Conservation (phyloP, 2,329 filamentous ascomycete species). For the Hymenoscyphus fraxineus region DNA sequence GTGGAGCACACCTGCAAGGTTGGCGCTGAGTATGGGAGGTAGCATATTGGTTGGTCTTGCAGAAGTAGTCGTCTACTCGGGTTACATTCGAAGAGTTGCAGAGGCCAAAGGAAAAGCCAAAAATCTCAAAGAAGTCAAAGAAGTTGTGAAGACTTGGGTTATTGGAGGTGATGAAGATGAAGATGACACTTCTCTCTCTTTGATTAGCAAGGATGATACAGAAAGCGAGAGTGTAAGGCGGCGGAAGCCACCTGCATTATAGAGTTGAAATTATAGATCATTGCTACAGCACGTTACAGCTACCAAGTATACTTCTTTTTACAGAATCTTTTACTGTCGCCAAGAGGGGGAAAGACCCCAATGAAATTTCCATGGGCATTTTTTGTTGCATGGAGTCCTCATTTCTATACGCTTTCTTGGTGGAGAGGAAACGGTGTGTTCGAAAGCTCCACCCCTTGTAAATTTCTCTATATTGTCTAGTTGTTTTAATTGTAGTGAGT, state of each 20-base stretch:
- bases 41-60: constrained; percentile 67
- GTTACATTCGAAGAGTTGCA: constrained; percentile 67
- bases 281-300: too few relatives aligned
- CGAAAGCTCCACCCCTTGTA: too few relatives aligned
- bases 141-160: constrained; percentile 71
- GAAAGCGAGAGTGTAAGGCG: background rate
- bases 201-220: background rate
- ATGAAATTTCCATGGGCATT: too few relatives aligned
- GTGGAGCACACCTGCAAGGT: constrained; percentile 67
- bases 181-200: constrained; percentile 10
- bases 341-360: too few relatives aligned
- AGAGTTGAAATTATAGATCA: background rate
- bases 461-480: too few relatives aligned
- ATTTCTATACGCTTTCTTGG: too few relatives aligned
- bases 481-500: too few relatives aligned
- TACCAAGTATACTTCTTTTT: too few relatives aligned
- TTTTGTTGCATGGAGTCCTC: too few relatives aligned
- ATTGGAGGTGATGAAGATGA: constrained; percentile 41
- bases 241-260: background rate
- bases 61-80: constrained; percentile 73
- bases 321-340: too few relatives aligned
- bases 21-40: constrained; percentile 69
- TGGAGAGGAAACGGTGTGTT: too few relatives aligned
- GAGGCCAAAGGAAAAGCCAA: constrained; percentile 63
- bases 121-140: constrained; percentile 59